phyloP scores from a whole-genome alignment of 73 alveolate species.

The Paramecium pentaurelia region DNA sequence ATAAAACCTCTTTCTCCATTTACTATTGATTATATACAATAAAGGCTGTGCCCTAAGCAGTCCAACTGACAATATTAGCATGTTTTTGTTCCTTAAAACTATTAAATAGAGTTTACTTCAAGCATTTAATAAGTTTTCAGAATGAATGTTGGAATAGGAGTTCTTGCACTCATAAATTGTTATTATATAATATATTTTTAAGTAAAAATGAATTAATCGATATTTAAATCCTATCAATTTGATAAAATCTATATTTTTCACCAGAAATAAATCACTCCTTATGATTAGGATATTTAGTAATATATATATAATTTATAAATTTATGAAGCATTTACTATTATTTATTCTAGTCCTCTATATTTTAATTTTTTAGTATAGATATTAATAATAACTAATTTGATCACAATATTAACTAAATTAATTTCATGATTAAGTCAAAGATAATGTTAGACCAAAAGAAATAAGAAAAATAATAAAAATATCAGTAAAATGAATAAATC shows the following conservation, averaged over 20 bases:
- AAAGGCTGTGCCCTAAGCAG: slow-evolving; percentile 40
- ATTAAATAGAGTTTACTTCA: background rate
- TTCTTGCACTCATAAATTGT: slow-evolving; percentile 7
- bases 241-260: background rate
- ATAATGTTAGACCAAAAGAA: background rate
- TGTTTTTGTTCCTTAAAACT: background rate
- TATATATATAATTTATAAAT: background rate
- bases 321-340: background rate
- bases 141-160: slow-evolving; percentile 40
- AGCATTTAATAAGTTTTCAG: slow-evolving; percentile 39
- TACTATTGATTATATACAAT: background rate
- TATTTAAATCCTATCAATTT: background rate
- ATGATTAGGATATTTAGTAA: background rate
- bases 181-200: background rate
- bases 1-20: background rate
- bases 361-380: background rate
- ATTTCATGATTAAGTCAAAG: background rate
- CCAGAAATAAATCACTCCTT: background rate
- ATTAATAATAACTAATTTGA: background rate
- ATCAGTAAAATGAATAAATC: background rate
- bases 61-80: background rate
- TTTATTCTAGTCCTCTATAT: background rate
- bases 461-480: background rate
- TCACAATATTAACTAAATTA: background rate
- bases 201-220: background rate